Conservation (phyloP, 176 grass and related monocot species). For the Oryza glumipatula region DNA sequence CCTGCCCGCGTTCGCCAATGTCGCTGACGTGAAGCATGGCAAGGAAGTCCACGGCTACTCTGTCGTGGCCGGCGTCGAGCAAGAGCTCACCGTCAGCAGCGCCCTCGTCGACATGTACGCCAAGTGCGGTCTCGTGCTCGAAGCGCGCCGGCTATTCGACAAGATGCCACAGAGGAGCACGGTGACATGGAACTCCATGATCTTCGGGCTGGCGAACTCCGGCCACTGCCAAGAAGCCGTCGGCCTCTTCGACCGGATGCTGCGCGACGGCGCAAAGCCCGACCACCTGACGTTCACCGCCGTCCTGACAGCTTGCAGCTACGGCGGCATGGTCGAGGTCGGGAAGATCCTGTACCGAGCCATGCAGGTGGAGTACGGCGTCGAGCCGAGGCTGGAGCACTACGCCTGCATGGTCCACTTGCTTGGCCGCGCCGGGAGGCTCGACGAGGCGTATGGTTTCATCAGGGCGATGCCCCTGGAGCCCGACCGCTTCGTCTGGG, state of each 20-base stretch:
- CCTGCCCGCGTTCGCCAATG: slow-evolving; percentile 61
- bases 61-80: slow-evolving; percentile 35
- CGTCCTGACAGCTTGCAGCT: slow-evolving; percentile 60
- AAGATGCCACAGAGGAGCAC: slow-evolving; percentile 54
- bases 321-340: slow-evolving; percentile 57
- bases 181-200: slow-evolving; percentile 77
- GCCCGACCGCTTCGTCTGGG: slow-evolving; percentile 72
- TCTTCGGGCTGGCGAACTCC: slow-evolving; percentile 68
- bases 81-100: slow-evolving; percentile 53
- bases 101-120: slow-evolving; percentile 73
- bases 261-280: neutral
- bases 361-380: slow-evolving; percentile 49
- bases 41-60: slow-evolving; percentile 68
- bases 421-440: slow-evolving; percentile 57
- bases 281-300: slow-evolving; percentile 75
- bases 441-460: slow-evolving; percentile 52
- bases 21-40: slow-evolving; percentile 55
- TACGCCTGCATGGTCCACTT: slow-evolving; percentile 74
- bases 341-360: slow-evolving; percentile 48
- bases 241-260: slow-evolving; percentile 52
- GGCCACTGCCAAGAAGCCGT: slow-evolving; percentile 61
- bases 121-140: slow-evolving; percentile 51
- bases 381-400: slow-evolving; percentile 67
- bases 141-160: slow-evolving; percentile 52
- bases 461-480: slow-evolving; percentile 62